Percentiles rank a stretch among this genome's conserved stretches.
These are phyloP conservation scores for Aciculosporium take DNA, from an alignment of 2,329 filamentous ascomycete genomes.

Conservation along the genomic window DNA sequence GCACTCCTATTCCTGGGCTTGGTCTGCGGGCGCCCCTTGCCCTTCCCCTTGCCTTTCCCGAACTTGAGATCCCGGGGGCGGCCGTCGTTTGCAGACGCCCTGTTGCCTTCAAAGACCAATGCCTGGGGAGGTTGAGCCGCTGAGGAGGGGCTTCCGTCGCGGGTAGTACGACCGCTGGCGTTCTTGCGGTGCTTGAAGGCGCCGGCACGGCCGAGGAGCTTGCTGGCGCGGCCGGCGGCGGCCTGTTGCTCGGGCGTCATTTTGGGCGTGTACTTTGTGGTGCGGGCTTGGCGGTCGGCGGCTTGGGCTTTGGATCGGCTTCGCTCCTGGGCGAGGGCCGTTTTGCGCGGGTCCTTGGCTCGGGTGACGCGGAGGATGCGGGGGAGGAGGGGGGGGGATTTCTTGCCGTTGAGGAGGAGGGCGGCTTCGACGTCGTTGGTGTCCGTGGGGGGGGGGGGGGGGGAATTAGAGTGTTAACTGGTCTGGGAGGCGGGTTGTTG, in stretches of 20 bases:
- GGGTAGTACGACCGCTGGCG: constrained; percentile 9
- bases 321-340: constrained; percentile 30
- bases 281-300: constrained; percentile 24
- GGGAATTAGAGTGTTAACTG: neutral
- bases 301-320: constrained; percentile 18
- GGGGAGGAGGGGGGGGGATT: constrained; percentile 87
- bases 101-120: constrained; percentile 69
- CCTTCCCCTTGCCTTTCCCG: constrained; percentile 36
- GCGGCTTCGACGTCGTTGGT: constrained; percentile 83
- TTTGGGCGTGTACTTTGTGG: constrained; percentile 53
- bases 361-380: constrained; percentile 73
- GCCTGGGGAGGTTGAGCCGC: constrained; percentile 40
- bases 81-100: constrained; percentile 53
- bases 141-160: constrained; percentile 7
- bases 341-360: constrained; percentile 60
- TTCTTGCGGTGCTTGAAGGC: constrained; percentile 33
- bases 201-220: constrained; percentile 57
- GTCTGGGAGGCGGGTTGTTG: neutral
- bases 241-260: constrained; percentile 55
- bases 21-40: constrained; percentile 26
- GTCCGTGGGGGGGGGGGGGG: constrained; percentile 35
- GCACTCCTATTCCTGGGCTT: constrained; percentile 25
- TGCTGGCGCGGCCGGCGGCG: constrained; percentile 56
- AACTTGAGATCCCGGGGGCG: constrained; percentile 40
- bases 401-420: constrained; percentile 75